phyloP scores from a whole-genome alignment of 176 grass and related monocot genomes.

The Oryza meridionalis region DNA sequence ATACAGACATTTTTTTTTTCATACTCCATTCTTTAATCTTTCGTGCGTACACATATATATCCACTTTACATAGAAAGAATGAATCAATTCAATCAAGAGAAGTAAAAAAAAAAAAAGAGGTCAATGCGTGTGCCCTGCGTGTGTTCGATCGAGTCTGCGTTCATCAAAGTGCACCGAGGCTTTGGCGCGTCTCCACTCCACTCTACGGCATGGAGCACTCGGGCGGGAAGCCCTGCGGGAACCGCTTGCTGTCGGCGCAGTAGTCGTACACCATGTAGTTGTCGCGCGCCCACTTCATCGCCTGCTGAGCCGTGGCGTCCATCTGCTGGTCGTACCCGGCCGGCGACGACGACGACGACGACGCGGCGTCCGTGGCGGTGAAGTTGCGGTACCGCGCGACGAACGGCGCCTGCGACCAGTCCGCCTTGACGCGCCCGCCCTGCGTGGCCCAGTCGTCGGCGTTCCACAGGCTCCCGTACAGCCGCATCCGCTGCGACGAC shows the following conservation, averaged over 20 bases:
- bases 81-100: slow-evolving; percentile 5
- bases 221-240: slow-evolving; percentile 35
- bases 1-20: neutral
- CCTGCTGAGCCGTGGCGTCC: slow-evolving; percentile 47
- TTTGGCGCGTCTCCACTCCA: slow-evolving; percentile 14
- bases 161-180: slow-evolving; percentile 12
- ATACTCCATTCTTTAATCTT: neutral
- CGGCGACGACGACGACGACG: neutral
- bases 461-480: slow-evolving; percentile 63
- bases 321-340: slow-evolving; percentile 43
- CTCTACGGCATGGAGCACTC: slow-evolving; percentile 57
- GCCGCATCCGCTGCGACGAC: slow-evolving; percentile 53
- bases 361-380: neutral
- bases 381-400: slow-evolving; percentile 52
- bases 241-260: slow-evolving; percentile 50
- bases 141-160: slow-evolving; percentile 16
- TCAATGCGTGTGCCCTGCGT: neutral
- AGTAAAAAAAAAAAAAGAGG: neutral
- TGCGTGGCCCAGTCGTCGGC: slow-evolving; percentile 75
- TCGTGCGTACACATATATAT: neutral
- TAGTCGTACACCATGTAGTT: slow-evolving; percentile 71
- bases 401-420: slow-evolving; percentile 66
- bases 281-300: slow-evolving; percentile 50
- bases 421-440: slow-evolving; percentile 63
- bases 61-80: slow-evolving; percentile 36